Evolutionary conservation across 257 asterid genomes (phyloP).

Genomic region (Rauvolfia tetraphylla): DNA sequence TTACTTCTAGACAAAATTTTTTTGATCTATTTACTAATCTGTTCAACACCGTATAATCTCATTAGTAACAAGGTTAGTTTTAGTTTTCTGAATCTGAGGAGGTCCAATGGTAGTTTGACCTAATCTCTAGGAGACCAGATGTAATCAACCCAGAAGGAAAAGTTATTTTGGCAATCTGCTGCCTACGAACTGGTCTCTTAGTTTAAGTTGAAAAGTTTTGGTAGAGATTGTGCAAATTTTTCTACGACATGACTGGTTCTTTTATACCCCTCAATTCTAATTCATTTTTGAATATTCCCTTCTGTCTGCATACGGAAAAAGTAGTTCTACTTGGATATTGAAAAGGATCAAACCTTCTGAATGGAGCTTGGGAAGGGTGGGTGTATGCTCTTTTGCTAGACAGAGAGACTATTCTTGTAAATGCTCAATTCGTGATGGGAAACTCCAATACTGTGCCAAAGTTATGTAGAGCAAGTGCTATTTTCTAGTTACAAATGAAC

Average conservation of each 20-base stretch:
- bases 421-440: neutral
- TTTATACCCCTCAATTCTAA: neutral
- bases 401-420: neutral
- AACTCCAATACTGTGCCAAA: neutral
- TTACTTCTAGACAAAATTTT: neutral
- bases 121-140: neutral
- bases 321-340: neutral
- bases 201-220: neutral
- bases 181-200: neutral
- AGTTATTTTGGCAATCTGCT: neutral
- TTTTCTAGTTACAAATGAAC: too few species aligned
- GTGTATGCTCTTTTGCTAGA: neutral
- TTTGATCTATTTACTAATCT: neutral
- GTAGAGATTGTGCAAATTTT: neutral
- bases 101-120: neutral
- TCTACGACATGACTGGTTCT: neutral
- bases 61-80: neutral
- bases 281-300: neutral
- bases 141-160: neutral
- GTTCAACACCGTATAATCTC: neutral
- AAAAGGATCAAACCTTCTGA: neutral
- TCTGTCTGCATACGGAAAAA: neutral
- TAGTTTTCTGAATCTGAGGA: neutral
- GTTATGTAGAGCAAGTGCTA: neutral
- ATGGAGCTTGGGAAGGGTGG: slow-evolving; percentile 1